Evolutionary conservation across 192 early-diverging fungal genomes (phyloP), one percentile per base, ranked within the genome.

Genomic region (Haplosporangium gracile): DNA sequence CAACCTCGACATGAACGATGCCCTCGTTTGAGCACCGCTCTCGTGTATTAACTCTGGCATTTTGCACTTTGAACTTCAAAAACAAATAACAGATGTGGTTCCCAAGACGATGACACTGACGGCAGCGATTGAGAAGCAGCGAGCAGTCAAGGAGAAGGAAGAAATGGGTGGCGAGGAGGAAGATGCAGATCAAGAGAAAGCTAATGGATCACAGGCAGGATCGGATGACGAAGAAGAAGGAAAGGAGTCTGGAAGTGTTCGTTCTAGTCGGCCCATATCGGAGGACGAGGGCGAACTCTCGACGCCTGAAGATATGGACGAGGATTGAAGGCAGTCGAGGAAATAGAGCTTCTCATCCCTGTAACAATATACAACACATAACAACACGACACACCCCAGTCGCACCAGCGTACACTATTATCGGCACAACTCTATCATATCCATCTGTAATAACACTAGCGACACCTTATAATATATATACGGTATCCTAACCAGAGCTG

Each of bases 21-120:
- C 2, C 15, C 9, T 45, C 43, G 10, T 45, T 45, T 45, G 13
- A 13, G 11, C 43, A 0, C 15, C 43, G 13, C 13, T 45, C 11
- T 45, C 43, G 43, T 45, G 43, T 45, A 45, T 45, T 45, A 45
- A 45, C 43, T 11, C 9, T 15, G 11, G 11, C 13, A 2, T 15
- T 11, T 45, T 45, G 43, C 11, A 45, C 9, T 36, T 36, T 36
- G 36, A 38, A 29, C 68, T 76, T 32, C 72, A 51, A 51, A 18
- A 5, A 51, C n/a, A n/a, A n/a, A n/a, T n/a, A 18, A 51, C 5
- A 82, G 90, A 90, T 43, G 83, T 91, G 15, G 79, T 90, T 32
- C 89, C 90, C 71, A 86, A 89, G 36, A 89, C 89, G 10, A 91
- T 90, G 79, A 69, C 88, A 47, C 68, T 91, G 70, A 78, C 85